A percentile compares a stretch with the other conserved stretches of the same genome.
Evolutionary conservation across 2,329 filamentous ascomycete species (phyloP).

Genomic region (Talaromyces sp.): DNA sequence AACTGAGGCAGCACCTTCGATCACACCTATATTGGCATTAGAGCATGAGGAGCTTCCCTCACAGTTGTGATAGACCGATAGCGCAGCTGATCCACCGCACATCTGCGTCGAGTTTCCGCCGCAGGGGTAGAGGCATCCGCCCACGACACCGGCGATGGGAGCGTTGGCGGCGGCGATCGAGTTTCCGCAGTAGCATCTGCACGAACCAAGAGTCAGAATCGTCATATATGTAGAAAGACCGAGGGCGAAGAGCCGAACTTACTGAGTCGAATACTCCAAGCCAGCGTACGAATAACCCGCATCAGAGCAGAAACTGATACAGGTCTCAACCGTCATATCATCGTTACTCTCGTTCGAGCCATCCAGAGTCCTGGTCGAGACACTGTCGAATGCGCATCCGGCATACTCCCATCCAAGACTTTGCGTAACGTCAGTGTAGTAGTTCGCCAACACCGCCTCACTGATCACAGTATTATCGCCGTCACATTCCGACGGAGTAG

Average conservation of each 20-base stretch:
- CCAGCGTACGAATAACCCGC: slow-evolving; percentile 33
- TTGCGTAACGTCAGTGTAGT: slow-evolving; percentile 43
- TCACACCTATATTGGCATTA: slow-evolving; percentile 16
- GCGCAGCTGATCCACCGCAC: slow-evolving; percentile 24
- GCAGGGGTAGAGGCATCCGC: slow-evolving; percentile 27
- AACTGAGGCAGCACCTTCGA: slow-evolving; percentile 12
- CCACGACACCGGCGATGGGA: slow-evolving; percentile 26
- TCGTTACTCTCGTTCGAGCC: slow-evolving; percentile 22
- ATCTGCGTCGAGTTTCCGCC: slow-evolving; percentile 25
- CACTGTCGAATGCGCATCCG: slow-evolving; percentile 57
- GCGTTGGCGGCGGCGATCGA: slow-evolving; percentile 14
- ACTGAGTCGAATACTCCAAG: slow-evolving; percentile 26
- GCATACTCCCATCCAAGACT: slow-evolving; percentile 54
- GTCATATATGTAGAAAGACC: neutral
- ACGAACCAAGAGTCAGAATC: neutral
- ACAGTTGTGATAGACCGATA: slow-evolving; percentile 29
- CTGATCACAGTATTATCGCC: neutral
- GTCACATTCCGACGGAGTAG: slow-evolving; percentile 22
- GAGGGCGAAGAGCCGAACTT: neutral
- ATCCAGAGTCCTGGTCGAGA: slow-evolving; percentile 36
- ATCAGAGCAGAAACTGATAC: slow-evolving; percentile 29
- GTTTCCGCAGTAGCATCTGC: slow-evolving; percentile 18
- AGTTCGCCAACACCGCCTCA: slow-evolving; percentile 16
- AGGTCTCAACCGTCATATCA: slow-evolving; percentile 28
- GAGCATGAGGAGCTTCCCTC: slow-evolving; percentile 19